phyloP scores from a whole-genome alignment of 2,329 filamentous ascomycete genomes.

The Trichoderma arundinaceum region DNA sequence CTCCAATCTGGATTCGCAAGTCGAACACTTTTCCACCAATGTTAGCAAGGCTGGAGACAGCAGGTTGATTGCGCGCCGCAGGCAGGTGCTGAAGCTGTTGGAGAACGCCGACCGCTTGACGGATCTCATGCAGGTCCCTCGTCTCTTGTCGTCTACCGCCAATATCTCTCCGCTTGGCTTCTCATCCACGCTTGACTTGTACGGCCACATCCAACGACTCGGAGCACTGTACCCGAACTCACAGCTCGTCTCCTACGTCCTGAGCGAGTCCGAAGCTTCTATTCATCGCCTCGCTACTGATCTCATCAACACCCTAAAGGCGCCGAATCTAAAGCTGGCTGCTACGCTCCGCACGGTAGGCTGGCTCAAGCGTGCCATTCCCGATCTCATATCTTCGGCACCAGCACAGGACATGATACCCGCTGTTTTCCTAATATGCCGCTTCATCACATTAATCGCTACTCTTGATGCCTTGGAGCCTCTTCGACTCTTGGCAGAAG shows the following conservation, averaged over 20 bases:
- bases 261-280: conserved; percentile 78
- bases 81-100: conserved; percentile 79
- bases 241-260: conserved; percentile 73
- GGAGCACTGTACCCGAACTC: conserved; percentile 83
- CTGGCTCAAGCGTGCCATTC: conserved; percentile 85
- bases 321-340: conserved; percentile 82
- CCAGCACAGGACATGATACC: conserved; percentile 71
- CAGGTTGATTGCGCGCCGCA: conserved; percentile 73
- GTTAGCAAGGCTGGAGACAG: conserved; percentile 78
- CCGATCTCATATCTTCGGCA: conserved; percentile 63
- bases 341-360: conserved; percentile 88
- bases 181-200: conserved; percentile 85
- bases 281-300: conserved; percentile 89
- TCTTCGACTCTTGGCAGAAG: conserved; percentile 84
- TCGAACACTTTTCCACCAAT: conserved; percentile 78
- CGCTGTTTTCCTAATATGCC: conserved; percentile 84
- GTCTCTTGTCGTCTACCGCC: conserved; percentile 81
- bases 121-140: conserved; percentile 88
- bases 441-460: conserved; percentile 76
- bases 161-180: conserved; percentile 73
- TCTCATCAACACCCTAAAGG: conserved; percentile 77
- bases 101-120: conserved; percentile 88
- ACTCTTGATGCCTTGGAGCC: conserved; percentile 86
- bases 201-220: conserved; percentile 89
- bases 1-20: conserved; percentile 78